Base-by-base conservation (phyloP, 2,329 filamentous ascomycete genomes). In the Exophiala lecanii-corni region DNA sequence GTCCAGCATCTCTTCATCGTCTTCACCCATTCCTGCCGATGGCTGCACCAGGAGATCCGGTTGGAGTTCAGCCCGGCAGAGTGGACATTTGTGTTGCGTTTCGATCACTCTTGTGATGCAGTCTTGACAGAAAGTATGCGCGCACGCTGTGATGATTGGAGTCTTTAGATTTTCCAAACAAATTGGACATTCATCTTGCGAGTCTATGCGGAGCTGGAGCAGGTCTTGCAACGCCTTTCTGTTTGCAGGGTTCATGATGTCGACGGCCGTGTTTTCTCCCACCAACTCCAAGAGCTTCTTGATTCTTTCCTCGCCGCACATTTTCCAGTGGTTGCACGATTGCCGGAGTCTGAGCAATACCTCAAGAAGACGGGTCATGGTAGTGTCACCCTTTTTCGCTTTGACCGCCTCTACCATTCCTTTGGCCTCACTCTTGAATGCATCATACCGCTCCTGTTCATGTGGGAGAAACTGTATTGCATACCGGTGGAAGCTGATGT, bases 281-380 rank as follows among this genome's bases (percentile, higher is more conserved):
- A 94, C 71, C 2, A 86, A 69, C 15, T 76, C 70, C 59, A 91
- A 71, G 16, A 94, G 73, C n/a, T 81, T 78, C 7, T 77, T 75
- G n/a, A 94, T 74, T 9, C 86, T 81, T 21, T 84, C 74, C 37
- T 81, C 83, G 20, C 51, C 55, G 58, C 86, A 87, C 9, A 96
- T 74, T 6, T 83, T 82, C 86, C 87, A 94, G 61, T 94, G 89
- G 53, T 91, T 89, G 65, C 89, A 95, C 61, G 85, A 77, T 65
- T 95, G 89, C 13, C 89, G 79, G 53, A 94, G 77, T 9, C 89
- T 81, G 4, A 95, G 76, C 3, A 95, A 73, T 12, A 89, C 78
- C 63, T 94, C 88, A 9, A 95, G 74, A 1, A 95, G 73, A 56
- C 83, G 78, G 6, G 84, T 80, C 59, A 92, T 94, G 1, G 74